phyloP scores from a whole-genome alignment of 202 grass and related monocot species.

The Dendrocalamus latiflorus region DNA sequence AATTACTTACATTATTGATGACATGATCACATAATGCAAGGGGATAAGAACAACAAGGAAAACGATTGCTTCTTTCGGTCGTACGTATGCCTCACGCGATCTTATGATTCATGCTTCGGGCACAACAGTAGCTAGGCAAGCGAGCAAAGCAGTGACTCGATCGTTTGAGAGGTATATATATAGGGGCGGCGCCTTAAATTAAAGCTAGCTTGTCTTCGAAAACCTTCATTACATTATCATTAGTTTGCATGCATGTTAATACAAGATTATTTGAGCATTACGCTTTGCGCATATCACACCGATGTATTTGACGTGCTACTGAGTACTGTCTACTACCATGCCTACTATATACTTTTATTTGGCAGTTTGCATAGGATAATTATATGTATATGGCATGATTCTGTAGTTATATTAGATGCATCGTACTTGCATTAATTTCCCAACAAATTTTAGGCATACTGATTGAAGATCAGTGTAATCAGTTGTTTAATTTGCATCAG shows the following conservation, averaged over 20 bases:
- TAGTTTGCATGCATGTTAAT: background rate
- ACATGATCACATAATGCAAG: background rate
- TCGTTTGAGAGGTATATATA: background rate
- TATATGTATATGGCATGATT: too few species aligned
- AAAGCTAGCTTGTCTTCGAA: background rate
- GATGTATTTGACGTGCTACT: background rate
- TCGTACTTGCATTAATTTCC: too few species aligned
- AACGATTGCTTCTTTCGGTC: background rate
- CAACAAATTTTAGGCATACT: too few species aligned
- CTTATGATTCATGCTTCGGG: background rate
- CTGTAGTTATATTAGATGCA: too few species aligned
- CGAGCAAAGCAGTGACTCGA: background rate
- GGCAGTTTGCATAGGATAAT: too few species aligned
- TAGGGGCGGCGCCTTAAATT: background rate
- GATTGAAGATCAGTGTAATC: too few species aligned
- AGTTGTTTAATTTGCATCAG: too few species aligned
- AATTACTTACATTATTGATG: background rate
- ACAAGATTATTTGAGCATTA: background rate
- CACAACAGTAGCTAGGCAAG: background rate
- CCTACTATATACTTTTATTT: background rate
- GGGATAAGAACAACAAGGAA: constrained; percentile 8
- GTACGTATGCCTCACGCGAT: background rate
- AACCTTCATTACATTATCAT: background rate
- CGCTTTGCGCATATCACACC: background rate
- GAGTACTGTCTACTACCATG: too few species aligned